A percentile compares a stretch with the other conserved stretches of the same genome.
Conservation (phyloP, 1,139 yeast genomes). For the Zygosaccharomyces pseudobailii region DNA sequence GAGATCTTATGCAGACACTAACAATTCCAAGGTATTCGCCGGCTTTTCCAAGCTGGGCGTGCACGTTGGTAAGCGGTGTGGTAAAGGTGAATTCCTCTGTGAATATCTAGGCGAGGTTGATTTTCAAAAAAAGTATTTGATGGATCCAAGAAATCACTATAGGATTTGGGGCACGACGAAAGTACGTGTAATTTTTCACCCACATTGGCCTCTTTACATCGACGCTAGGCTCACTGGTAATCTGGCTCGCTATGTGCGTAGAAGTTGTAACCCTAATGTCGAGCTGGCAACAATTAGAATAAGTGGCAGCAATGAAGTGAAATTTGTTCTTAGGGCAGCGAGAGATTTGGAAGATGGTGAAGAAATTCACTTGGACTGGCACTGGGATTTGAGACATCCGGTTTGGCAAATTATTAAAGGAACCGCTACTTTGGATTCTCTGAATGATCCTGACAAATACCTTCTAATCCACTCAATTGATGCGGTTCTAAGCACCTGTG, state of each 20-base stretch:
- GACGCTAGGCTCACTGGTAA: conserved; percentile 83
- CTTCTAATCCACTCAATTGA: conserved; percentile 57
- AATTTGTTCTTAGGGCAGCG: conserved; percentile 56
- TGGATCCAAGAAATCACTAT: conserved; percentile 71
- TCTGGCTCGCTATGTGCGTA: conserved; percentile 66
- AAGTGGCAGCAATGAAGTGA: conserved; percentile 42
- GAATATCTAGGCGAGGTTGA: conserved; percentile 75
- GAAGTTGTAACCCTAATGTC: conserved; percentile 76
- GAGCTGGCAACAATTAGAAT: conserved; percentile 52
- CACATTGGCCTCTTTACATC: conserved; percentile 52
- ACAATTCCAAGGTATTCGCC: conserved; percentile 43
- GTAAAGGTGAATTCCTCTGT: conserved; percentile 50
- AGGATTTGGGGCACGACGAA: conserved; percentile 79
- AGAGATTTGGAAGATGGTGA: conserved; percentile 53
- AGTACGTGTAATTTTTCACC: conserved; percentile 61
- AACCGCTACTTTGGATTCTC: conserved; percentile 35
- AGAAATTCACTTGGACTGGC: conserved; percentile 80
- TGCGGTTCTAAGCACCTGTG: conserved; percentile 58
- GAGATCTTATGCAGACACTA: conserved; percentile 34
- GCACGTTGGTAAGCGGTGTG: conserved; percentile 41
- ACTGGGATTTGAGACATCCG: conserved; percentile 81
- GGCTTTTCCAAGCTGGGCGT: conserved; percentile 73
- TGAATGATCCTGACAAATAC: conserved; percentile 48
- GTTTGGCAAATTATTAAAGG: conserved; percentile 49
- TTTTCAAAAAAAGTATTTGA: conserved; percentile 54